These are phyloP conservation scores for Aspergillus tanneri DNA, from an alignment of 2,329 filamentous ascomycete genomes.

Conservation along the genomic window DNA sequence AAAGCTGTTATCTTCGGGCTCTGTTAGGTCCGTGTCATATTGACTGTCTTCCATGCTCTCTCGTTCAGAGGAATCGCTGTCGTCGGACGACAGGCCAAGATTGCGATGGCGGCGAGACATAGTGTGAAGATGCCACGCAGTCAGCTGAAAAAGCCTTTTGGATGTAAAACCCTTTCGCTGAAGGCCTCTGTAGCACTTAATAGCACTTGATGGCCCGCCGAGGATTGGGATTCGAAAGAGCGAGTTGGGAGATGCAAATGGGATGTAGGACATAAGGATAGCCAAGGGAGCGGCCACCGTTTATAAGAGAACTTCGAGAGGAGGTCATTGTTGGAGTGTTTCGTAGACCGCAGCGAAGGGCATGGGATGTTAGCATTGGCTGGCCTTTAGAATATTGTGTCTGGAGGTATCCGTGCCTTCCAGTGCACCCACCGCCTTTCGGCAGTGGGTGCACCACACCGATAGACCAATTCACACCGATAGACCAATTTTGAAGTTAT, in stretches of 20 bases:
- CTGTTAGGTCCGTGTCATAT: slow-evolving; percentile 18
- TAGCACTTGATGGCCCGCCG: too few relatives aligned
- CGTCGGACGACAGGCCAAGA: slow-evolving; percentile 5
- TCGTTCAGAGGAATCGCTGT: slow-evolving; percentile 12
- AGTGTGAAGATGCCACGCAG: slow-evolving; percentile 1
- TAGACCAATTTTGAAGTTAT: too few relatives aligned
- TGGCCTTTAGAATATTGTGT: slow-evolving; percentile 3
- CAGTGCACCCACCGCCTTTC: too few relatives aligned
- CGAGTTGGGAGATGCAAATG: slow-evolving; percentile 1
- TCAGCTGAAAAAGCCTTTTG: not conserved
- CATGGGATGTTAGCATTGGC: slow-evolving; percentile 7
- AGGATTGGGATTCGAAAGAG: not conserved
- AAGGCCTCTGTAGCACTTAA: not conserved
- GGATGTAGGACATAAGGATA: slow-evolving; percentile 1
- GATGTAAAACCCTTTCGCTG: not conserved
- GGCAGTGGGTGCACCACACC: too few relatives aligned
- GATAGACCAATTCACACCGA: too few relatives aligned
- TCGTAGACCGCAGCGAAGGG: slow-evolving; percentile 7
- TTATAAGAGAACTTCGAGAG: slow-evolving; percentile 4
- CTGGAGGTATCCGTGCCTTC: too few relatives aligned
- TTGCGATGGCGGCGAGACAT: slow-evolving; percentile 3
- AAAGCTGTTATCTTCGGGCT: slow-evolving; percentile 14
- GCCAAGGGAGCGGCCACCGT: not conserved
- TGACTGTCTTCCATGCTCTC: slow-evolving; percentile 12
- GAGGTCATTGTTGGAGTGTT: slow-evolving; percentile 3